Evolutionary conservation across 2,329 filamentous ascomycete species (phyloP).

Genomic region (Periconia digitata): DNA sequence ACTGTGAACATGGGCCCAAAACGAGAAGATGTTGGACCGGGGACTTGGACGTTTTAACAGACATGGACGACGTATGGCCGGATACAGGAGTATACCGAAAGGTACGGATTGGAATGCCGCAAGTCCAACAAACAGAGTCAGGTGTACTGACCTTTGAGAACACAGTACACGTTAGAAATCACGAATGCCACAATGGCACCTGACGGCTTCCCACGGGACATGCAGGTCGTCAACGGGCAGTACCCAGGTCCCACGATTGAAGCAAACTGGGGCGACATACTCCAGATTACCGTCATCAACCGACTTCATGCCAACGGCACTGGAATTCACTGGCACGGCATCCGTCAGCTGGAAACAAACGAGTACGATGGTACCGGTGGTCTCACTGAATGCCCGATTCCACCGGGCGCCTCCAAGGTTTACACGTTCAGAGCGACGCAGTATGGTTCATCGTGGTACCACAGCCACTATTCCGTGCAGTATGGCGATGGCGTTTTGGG

Average conservation of each 20-base stretch:
- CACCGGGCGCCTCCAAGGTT: conserved; percentile 52
- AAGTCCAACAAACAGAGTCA: not conserved
- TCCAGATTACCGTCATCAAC: conserved; percentile 43
- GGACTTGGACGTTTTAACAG: conserved; percentile 45
- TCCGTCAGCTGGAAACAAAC: conserved; percentile 46
- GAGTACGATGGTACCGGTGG: conserved; percentile 51
- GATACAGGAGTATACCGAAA: conserved; percentile 33
- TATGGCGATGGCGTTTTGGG: conserved; percentile 43
- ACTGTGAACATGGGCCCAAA: conserved; percentile 24
- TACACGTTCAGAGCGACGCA: conserved; percentile 41
- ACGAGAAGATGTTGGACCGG: conserved; percentile 32
- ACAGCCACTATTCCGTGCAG: conserved; percentile 33
- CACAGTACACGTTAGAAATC: conserved; percentile 48
- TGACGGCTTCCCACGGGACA: conserved; percentile 47
- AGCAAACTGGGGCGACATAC: conserved; percentile 45
- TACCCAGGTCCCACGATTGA: conserved; percentile 51
- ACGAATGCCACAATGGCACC: conserved; percentile 48
- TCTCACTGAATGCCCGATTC: conserved; percentile 67
- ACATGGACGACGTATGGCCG: conserved; percentile 48
- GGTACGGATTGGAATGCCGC: not conserved
- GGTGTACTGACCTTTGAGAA: not conserved
- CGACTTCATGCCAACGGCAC: conserved; percentile 49
- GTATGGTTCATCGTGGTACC: conserved; percentile 40
- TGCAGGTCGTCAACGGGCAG: conserved; percentile 50
- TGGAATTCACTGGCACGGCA: conserved; percentile 55